These are phyloP conservation scores for Osmanthus fragrans DNA, from an alignment of 257 asterid species.

Conservation along the genomic window DNA sequence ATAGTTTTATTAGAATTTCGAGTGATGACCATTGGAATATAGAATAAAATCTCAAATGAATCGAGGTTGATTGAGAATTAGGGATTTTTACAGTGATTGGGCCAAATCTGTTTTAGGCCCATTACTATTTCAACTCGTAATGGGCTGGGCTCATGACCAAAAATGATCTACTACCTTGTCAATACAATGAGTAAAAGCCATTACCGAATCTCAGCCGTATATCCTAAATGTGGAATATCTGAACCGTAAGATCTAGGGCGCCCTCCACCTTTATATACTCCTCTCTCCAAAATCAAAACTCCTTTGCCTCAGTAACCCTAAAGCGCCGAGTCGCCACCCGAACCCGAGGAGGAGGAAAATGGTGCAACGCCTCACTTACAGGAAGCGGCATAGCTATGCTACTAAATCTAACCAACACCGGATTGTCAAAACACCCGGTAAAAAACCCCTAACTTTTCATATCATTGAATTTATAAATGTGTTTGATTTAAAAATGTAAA, in stretches of 20 bases:
- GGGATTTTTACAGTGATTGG: neutral
- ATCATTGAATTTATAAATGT: neutral
- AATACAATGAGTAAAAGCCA: neutral
- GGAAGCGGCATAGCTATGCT: conserved; percentile 83
- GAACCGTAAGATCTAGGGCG: conserved; percentile 46
- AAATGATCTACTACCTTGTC: neutral
- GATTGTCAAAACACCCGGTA: conserved; percentile 86
- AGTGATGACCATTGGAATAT: too few species aligned
- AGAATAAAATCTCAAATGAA: too few species aligned
- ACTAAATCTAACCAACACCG: conserved; percentile 85
- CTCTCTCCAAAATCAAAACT: neutral
- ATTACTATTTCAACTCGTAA: neutral
- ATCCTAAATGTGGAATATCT: conserved; percentile 14
- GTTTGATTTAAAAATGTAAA: neutral
- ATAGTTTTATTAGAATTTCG: too few species aligned
- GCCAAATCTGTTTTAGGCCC: neutral
- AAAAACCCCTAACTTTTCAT: neutral
- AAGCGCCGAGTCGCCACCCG: neutral
- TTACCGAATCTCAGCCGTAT: conserved; percentile 11
- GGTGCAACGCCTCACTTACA: conserved; percentile 79
- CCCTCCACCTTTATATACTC: conserved; percentile 8
- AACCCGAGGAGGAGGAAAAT: conserved; percentile 31
- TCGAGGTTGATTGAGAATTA: too few species aligned
- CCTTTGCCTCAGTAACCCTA: conserved; percentile 29
- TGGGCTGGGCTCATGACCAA: neutral